phyloP scores from a whole-genome alignment of 2,329 filamentous ascomycete species.

The Claviceps spartinae region DNA sequence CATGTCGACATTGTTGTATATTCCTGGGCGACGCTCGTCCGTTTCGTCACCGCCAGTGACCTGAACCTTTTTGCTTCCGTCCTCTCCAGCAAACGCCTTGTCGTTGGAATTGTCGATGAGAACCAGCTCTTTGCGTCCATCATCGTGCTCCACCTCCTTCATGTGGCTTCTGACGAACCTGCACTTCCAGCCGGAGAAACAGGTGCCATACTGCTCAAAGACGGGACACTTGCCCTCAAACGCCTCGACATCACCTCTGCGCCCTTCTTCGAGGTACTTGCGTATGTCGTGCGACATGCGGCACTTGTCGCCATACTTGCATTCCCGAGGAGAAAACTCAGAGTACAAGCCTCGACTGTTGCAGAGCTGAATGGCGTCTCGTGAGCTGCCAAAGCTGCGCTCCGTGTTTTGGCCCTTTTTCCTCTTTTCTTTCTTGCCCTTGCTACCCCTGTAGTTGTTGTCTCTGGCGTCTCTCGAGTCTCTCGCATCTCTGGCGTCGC shows the following conservation, averaged over 20 bases:
- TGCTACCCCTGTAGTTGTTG: slow-evolving; percentile 19
- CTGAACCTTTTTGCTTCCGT: slow-evolving; percentile 5
- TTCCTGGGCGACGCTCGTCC: slow-evolving; percentile 43
- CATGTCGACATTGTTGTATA: slow-evolving; percentile 62
- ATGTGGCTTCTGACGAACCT: slow-evolving; percentile 83
- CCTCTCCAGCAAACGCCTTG: slow-evolving; percentile 4
- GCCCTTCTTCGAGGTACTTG: slow-evolving; percentile 70
- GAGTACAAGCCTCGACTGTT: slow-evolving; percentile 54
- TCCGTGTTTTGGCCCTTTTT: slow-evolving; percentile 62
- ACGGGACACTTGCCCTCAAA: slow-evolving; percentile 71
- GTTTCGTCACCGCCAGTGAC: slow-evolving; percentile 17
- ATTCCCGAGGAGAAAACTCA: slow-evolving; percentile 72
- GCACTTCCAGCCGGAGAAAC: slow-evolving; percentile 84
- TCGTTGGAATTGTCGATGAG: slow-evolving; percentile 36
- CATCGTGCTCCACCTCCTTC: slow-evolving; percentile 60
- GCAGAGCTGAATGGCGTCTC: slow-evolving; percentile 67
- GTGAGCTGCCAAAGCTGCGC: slow-evolving; percentile 66
- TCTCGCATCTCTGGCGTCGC: slow-evolving; percentile 18
- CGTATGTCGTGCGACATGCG: slow-evolving; percentile 73
- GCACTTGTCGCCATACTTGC: slow-evolving; percentile 69
- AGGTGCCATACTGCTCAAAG: slow-evolving; percentile 62
- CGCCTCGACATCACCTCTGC: slow-evolving; percentile 63
- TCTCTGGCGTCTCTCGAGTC: slow-evolving; percentile 46
- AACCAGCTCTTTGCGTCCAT: slow-evolving; percentile 72
- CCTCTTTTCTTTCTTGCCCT: slow-evolving; percentile 34